A percentile compares a stretch with the other conserved stretches of the same genome.
Conservation (phyloP, 805 yeast species). For the Brettanomyces nanus region DNA sequence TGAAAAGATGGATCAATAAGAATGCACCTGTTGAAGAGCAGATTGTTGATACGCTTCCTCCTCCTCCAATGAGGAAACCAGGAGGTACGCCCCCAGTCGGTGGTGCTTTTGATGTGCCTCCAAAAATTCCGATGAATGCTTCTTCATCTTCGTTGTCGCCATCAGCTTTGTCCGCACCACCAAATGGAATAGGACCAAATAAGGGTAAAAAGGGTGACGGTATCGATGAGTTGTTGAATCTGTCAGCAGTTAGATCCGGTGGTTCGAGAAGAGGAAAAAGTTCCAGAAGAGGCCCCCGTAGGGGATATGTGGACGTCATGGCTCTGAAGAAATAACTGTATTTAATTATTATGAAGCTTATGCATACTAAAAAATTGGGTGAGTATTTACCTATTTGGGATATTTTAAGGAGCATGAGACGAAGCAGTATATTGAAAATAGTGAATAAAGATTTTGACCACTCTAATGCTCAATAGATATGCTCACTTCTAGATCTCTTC, state of each 20-base stretch:
- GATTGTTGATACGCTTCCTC: conserved; percentile 42
- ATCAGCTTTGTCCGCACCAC: conserved; percentile 29
- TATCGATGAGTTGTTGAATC: conserved; percentile 22
- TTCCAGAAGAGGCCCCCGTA: conserved; percentile 44
- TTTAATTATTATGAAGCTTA: no score
- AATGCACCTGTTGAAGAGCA: conserved; percentile 61
- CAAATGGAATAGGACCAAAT: conserved; percentile 14
- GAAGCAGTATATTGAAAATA: no score
- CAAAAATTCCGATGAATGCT: neutral
- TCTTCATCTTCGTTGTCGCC: conserved; percentile 7
- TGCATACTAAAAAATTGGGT: no score
- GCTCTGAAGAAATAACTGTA: conserved; percentile 16
- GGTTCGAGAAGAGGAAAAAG: conserved; percentile 30
- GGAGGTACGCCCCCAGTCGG: conserved; percentile 12
- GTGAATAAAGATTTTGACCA: no score
- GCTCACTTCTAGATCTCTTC: no score
- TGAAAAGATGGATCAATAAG: conserved; percentile 80
- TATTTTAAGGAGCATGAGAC: no score
- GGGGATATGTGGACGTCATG: conserved; percentile 63
- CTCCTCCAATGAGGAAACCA: conserved; percentile 55
- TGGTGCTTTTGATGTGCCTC: conserved; percentile 14
- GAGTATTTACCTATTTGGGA: no score
- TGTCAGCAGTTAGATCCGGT: conserved; percentile 24
- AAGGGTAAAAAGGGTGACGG: conserved; percentile 13
- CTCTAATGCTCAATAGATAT: no score